Evolutionary conservation across 352 stramenopile species (phyloP), one percentile per base, ranked within the genome.

Genomic region (Thraustochytrium striatum): DNA sequence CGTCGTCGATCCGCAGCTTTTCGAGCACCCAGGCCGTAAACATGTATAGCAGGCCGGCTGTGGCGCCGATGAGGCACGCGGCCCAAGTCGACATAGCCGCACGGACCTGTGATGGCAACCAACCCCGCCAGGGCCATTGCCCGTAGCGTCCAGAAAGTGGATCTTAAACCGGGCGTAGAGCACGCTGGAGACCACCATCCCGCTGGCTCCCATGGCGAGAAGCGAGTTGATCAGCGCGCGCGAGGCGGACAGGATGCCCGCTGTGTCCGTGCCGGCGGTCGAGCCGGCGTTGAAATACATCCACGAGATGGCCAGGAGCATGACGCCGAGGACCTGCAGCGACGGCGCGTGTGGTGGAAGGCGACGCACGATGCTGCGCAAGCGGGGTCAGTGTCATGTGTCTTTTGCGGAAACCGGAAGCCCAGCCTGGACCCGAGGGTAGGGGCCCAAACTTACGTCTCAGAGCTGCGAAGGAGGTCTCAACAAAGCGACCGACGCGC

Each of bases 81-180:
- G 78, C 85, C 58, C 84, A 81, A 19, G 72, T 86, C 78, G n/a
- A 85, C 62, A 30, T 82, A 69, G 38, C 72, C 73, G 75, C 85
- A 88, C 30, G 82, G 70, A 13, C 72, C 85, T 1, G 86, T 89
- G 72, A 89, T 87, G 30, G 81, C 79, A 2, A 89, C 86, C n/a
- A 87, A 81, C 2, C 86, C 86, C 0, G 75, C 82, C 19, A 89
- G 85, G n/a, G n/a, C n/a, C n/a, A n/a, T n/a, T n/a, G n/a, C n/a
- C n/a, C n/a, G n/a, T n/a, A n/a, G n/a, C n/a, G n/a, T n/a, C n/a
- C n/a, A n/a, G n/a, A n/a, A n/a, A n/a, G n/a, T n/a, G n/a, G n/a
- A n/a, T n/a, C n/a, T n/a, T n/a, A n/a, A n/a, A n/a, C n/a, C n/a
- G n/a, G n/a, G n/a, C n/a, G n/a, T n/a, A n/a, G n/a, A n/a, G n/a